Conservation (phyloP, 768 basidiomycete species). For the Hebeloma cylindrosporum region DNA sequence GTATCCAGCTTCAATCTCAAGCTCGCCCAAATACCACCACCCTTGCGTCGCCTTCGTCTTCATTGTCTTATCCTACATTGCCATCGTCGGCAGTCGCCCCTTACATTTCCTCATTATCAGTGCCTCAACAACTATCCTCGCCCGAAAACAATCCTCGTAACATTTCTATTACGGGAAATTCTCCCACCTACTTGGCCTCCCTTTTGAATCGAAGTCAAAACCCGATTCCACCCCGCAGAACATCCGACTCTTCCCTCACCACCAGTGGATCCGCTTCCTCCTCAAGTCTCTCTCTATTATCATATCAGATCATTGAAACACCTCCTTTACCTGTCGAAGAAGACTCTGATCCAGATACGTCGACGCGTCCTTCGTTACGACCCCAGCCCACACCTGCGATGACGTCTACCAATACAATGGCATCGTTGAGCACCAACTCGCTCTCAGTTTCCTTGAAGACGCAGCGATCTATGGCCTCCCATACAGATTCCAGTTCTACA, state of each 20-base stretch:
- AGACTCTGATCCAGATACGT: conserved; percentile 11
- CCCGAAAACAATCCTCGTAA: conserved; percentile 8
- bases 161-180: too few species aligned
- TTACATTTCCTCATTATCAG: background rate
- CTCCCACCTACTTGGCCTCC: too few species aligned
- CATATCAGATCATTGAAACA: conserved; percentile 24
- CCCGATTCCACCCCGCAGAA: conserved; percentile 17
- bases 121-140: background rate
- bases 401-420: background rate
- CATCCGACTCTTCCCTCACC: conserved; percentile 18
- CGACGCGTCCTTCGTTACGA: background rate
- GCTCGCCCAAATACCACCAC: conserved; percentile 9
- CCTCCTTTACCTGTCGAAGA: conserved; percentile 16
- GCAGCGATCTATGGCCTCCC: conserved; percentile 13
- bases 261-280: conserved; percentile 16
- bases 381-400: background rate
- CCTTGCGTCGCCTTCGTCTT: conserved; percentile 10
- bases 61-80: conserved; percentile 8
- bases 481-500: background rate
- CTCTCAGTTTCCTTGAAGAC: conserved; percentile 14
- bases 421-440: conserved; percentile 8
- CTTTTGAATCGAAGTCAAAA: conserved; percentile 17
- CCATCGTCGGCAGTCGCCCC: conserved; percentile 2
- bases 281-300: conserved; percentile 19
- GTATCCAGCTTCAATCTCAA: conserved; percentile 21